Base-by-base conservation (phyloP, 148 eudicot genomes). In the Simmondsia chinensis region DNA sequence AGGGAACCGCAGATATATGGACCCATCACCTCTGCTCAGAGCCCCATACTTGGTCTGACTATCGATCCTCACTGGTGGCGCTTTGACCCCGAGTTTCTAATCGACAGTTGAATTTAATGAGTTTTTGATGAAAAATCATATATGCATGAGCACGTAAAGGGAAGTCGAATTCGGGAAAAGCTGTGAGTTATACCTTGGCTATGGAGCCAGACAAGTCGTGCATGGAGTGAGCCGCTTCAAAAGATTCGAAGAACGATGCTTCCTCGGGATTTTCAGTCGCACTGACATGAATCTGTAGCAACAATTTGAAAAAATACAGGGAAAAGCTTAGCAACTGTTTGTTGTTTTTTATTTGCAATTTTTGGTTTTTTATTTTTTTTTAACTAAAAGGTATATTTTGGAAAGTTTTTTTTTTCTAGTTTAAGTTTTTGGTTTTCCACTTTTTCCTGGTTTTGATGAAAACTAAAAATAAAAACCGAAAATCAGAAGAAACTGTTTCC, bases 1-100 rank as follows among this genome's bases (percentile, higher is more conserved):
- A 31, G 97, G 93, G 53, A 89, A 85, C 17, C 97, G 84, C 48
- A 89, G 54, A 74, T 89, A 89, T 64, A 89, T 89, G 24, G 95
- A 87, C 23, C 97, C 97, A 68, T 89, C 97, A 38, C 97, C 97
- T 78, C 93, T 76, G 50, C 95, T 81, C 52, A 89, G 43, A 37
- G 97, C 97, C 33, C 97, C 95, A 48, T 89, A 89, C 49, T 89
- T 89, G 43, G 95, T 95, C 72, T 89, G 97, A 75, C 97, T 89
- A 61, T 89, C 97, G 27, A 89, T 89, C 63, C 97, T 79, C 3
- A 89, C 97, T 12, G 97, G 97, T 11, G 95, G 87, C 1, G 93
- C 97, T 76, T 89, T 89, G 22, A 89, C 97, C 39, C 95, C 95
- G n/a, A 89, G 76, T 74, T 79, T 89, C 97, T 89, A 70, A 55